Evolutionary conservation across 257 asterid species (phyloP), one percentile per base, ranked within the genome.

Genomic region (Misopates orontium): DNA sequence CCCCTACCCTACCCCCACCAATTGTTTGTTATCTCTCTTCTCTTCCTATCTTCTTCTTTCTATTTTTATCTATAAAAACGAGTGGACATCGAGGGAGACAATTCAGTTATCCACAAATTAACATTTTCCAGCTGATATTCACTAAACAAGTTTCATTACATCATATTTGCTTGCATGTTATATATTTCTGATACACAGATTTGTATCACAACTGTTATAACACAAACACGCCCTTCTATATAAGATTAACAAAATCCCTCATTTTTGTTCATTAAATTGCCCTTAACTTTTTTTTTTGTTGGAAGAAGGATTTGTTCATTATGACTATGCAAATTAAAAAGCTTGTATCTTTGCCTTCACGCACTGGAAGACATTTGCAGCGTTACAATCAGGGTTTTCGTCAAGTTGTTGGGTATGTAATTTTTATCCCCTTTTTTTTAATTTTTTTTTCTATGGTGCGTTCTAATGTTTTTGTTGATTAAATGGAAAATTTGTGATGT

Each of bases 331-430:
- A 83, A 77, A 76, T 87, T 79, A 81, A 81, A 66, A 78, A 77
- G 70, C 67, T 82, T 5, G 76, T 70, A 18, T 42, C 80, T 57
- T 62, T 76, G 79, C 77, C 84, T 19, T 79, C 95, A 19, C 87
- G 95, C 14, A 78, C 90, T 0, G 95, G 95, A 7, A 77, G 95
- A 63, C 86, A 80, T 70, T 73, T 87, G 84, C 95, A 87, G 82
- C 83, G 95, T 5, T 87, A 79, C 45, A 87, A 83, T 64, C 76
- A 83, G 66, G 95, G 92, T 17, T 74, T 78, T 68, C 91, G 95
- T 19, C 91, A 77, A 62, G 95, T 87, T 78, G 95, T 87, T 64
- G 95, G 95, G 95, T 87, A 83, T n/a, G 91, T 74, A 40, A 74
- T 49, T 70, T 58, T 4, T 28, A 20, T 6, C 4, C 17, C 42